Base-by-base conservation (phyloP, 78 protist genomes). In the Tieghemostelium lacteum region DNA sequence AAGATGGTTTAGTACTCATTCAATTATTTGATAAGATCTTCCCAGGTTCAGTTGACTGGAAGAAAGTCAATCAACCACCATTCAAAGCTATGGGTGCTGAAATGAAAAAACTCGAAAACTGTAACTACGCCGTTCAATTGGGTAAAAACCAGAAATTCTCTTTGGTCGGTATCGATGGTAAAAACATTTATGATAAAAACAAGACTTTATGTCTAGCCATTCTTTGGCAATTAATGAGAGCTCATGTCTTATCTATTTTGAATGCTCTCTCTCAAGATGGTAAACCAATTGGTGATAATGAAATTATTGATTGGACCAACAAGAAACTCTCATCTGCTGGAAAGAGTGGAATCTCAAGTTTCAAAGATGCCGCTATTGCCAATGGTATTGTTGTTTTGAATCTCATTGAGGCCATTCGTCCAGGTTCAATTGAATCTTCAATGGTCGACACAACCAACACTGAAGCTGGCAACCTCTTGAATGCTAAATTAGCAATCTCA, bases 161-260 rank as follows among this genome's bases (percentile, higher is more conserved):
- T 10, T 60, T 94, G 62, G 95, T 94, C 74, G 92, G 92, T 71
- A 65, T 96, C 55, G 93, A 40, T 40, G 98, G 98, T 57, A 40
- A 40, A 20, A 74, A 96, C 20, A 7, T 96, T 66, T 24, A 24
- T 42, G 94, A 92, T 24, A 93, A 93, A 61, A 83, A 95, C 85
- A 54, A 87, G 89, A 76, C 67, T 37, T 63, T 22, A 24, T 72
- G 28, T 29, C 64, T 93, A 24, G 78, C 96, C 2, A 52, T 91
- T 39, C n/a, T 93, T 26, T 95, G 96, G 96, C 97, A 95, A 71
- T 55, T 95, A 83, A 95, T 95, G 97, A 83, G 97, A 73, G 77
- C 42, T n/a, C 87, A 93, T n/a, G 78, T 94, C 5, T 2, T 93
- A 36, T 37, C 78, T 22, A 74, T 92, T 29, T 58, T 92, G 49